Base-by-base conservation (phyloP, 345 rosid genomes). In the Aurinia saxatilis region DNA sequence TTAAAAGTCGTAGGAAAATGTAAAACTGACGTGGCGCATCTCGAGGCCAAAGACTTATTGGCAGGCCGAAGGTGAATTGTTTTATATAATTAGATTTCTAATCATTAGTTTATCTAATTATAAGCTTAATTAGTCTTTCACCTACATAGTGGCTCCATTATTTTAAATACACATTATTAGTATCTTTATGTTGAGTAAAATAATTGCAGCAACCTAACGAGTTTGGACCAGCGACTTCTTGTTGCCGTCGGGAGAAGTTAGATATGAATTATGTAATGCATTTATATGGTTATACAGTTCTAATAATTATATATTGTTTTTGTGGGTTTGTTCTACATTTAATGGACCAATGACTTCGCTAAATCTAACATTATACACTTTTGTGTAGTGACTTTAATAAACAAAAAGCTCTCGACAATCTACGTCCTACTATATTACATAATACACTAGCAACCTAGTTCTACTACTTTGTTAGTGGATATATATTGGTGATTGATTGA, bases 151-250 rank as follows among this genome's bases (percentile, higher is more conserved):
- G 6, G 52, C 25, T 10, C 25, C 23, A 18, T 9, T 41, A 52
- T 2, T 29, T 21, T 10, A 29, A 48, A 4, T 6, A 6, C 3
- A 27, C 31, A 27, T 27, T 31, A 44, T 35, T 60, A 12, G 5
- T 51, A 33, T 59, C n/a, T 33, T 48, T 47, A 14, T 65, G 37
- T 51, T 41, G 51, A 38, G 65, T 42, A 42, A 15, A 51, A 54
- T 39, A 62, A 63, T 33, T 54, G 74, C 23, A 70, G 51, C 68
- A 55, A 70, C 74, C 74, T 70, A 62, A 62, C 52, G 41, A 62
- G 74, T 38, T 46, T 70, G 57, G 58, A 62, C 44, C 68, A 70
- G 55, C 74, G 74, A 70, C 68, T 70, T 70, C 37, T 62, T 54
- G 74, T 70, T 70, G 74, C 68, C 63, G 74, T 36, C 68, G 21